Base-by-base conservation (phyloP, 306 rosid species). In the Casuarina cunninghamiana region DNA sequence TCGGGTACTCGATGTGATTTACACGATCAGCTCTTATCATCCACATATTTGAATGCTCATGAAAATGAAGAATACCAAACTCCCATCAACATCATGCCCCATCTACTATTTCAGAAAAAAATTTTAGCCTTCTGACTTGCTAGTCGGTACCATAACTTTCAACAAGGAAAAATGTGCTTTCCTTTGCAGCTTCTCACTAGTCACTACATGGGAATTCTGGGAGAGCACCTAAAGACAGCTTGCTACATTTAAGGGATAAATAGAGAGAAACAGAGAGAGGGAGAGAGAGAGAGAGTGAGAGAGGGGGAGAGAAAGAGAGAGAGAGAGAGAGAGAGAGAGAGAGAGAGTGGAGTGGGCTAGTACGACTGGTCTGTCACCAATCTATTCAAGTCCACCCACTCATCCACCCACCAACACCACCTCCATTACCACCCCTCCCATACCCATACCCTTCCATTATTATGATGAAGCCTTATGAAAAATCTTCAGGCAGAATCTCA, bases 401-500 rank as follows among this genome's bases (percentile, higher is more conserved):
- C 26, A 72, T 75, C 77, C 82, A 78, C 79, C 78, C 83, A 81
- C 83, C 85, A 74, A 82, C 81, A 49, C 81, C 32, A 26, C 71
- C 15, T 70, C 82, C 75, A 72, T 74, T 69, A 67, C 81, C 61
- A 69, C 71, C 46, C 76, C 71, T 41, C 76, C 82, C 71, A 80
- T 51, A 44, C 19, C 44, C 83, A 86, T 82, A 11, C 78, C 83
- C 89, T 82, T 71, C 83, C 84, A 86, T 83, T 75, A 81, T 69
- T 79, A 87, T 84, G 84, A 87, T 84, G 78, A 84, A 75, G 68
- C 83, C 57, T 74, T 73, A 57, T 39, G 87, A 83, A 88, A 90
- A 87, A 90, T 90, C 92, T 87, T 73, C 81, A 71, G 83, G 82
- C 85, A 87, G 96, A 90, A 90, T 90, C 94, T 77, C 88, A 77